Evolutionary conservation across 495 filamentous ascomycete genomes (phyloP).

Genomic region (Aspergillus heteromorphus): DNA sequence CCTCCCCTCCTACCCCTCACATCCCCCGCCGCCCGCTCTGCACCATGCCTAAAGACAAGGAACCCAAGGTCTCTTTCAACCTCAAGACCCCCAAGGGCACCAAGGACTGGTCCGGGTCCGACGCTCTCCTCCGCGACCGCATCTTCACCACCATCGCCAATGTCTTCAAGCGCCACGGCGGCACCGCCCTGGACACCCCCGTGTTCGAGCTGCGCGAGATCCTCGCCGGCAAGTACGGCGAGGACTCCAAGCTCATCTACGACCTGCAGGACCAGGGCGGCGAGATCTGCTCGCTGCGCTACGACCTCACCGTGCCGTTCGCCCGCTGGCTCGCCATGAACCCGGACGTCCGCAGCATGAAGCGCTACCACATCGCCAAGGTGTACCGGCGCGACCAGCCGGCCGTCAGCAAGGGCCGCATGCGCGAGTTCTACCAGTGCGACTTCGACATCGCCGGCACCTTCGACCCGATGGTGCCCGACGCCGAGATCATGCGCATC

Average conservation of each 20-base stretch:
- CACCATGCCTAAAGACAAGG: conserved; percentile 33
- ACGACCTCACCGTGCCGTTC: conserved; percentile 89
- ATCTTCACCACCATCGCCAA: conserved; percentile 76
- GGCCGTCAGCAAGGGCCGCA: conserved; percentile 76
- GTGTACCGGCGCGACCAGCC: conserved; percentile 80
- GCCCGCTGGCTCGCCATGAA: conserved; percentile 88
- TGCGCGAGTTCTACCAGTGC: conserved; percentile 97
- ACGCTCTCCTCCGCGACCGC: conserved; percentile 57
- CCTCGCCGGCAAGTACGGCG: conserved; percentile 83
- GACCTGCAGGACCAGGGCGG: conserved; percentile 82
- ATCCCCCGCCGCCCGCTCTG: neutral
- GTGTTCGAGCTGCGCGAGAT: conserved; percentile 76
- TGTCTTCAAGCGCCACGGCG: conserved; percentile 88
- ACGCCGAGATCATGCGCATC: conserved; percentile 87
- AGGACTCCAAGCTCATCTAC: conserved; percentile 88
- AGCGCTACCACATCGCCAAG: conserved; percentile 85
- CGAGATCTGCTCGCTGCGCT: conserved; percentile 77
- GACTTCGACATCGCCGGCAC: conserved; percentile 93
- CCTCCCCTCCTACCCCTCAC: conserved; percentile 1
- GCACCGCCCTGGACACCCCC: conserved; percentile 78
- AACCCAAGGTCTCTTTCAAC: conserved; percentile 36
- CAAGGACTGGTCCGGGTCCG: conserved; percentile 32
- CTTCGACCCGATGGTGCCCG: conserved; percentile 91
- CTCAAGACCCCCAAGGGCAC: conserved; percentile 43
- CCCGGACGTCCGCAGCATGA: conserved; percentile 64